Conservation (phyloP, 169 alveolate genomes). For the Eimeria sp. region DNA sequence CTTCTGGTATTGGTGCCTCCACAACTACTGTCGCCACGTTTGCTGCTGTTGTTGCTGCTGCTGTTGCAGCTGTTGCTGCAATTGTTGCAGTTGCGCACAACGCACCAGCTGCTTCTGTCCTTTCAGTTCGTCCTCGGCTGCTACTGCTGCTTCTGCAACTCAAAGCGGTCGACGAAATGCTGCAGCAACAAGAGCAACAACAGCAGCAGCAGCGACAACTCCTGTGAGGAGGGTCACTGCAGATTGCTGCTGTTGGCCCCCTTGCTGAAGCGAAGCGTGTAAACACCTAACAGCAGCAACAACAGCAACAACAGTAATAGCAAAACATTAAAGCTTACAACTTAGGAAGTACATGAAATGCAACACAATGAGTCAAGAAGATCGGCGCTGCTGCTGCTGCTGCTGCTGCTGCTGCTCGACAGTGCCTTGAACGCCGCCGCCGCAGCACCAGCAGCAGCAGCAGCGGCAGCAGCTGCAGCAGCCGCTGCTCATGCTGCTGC, state of each 20-base stretch:
- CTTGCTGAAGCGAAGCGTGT: no score
- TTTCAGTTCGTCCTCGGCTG: no score
- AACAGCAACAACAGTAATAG: not conserved
- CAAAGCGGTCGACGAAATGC: no score
- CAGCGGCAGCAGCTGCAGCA: not conserved
- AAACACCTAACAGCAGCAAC: not conserved
- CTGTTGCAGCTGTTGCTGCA: not conserved
- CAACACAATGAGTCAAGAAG: no score
- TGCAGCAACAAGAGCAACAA: no score
- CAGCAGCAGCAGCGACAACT: no score
- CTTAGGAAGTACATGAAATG: not conserved
- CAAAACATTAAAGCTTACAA: not conserved
- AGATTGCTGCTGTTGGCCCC: no score
- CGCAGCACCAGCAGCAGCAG: slow-evolving; percentile 38
- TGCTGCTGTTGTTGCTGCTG: not conserved
- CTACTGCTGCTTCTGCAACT: no score
- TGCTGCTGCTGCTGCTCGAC: not conserved
- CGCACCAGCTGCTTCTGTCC: not conserved
- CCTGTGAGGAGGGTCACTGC: no score
- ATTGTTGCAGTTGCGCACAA: no score
- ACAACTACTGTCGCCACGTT: not conserved
- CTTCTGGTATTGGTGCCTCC: no score
- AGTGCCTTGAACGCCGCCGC: not conserved
- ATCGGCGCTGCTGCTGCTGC: slow-evolving; percentile 8
- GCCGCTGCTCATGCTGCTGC: slow-evolving; percentile 6